Percentiles rank a stretch among this genome's conserved stretches.
Conservation (phyloP, 164 flowering plant species). For the Kingdonia uniflora region DNA sequence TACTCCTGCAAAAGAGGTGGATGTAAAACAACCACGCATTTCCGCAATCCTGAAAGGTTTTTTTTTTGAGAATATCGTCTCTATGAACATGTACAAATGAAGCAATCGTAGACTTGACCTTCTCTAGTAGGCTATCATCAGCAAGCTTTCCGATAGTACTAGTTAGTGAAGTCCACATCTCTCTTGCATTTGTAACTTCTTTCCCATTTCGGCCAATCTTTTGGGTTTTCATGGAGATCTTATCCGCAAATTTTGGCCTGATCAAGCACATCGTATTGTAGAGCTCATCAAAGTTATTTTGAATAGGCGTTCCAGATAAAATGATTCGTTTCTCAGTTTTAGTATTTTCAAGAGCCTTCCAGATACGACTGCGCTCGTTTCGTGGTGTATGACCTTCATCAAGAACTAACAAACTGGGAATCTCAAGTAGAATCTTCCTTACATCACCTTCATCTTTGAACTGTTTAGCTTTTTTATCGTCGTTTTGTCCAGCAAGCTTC, state of each 20-base stretch:
- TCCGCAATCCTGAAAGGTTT: slow-evolving; percentile 60
- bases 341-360: slow-evolving; percentile 30
- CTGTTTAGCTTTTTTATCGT: no score
- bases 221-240: slow-evolving; percentile 4
- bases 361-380: no score
- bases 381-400: no score
- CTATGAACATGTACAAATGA: slow-evolving; percentile 72
- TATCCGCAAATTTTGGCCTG: slow-evolving; percentile 37
- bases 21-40: slow-evolving; percentile 34
- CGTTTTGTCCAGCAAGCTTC: no score
- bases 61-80: slow-evolving; percentile 43
- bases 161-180: slow-evolving; percentile 27
- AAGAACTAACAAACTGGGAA: slow-evolving; percentile 57
- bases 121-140: slow-evolving; percentile 15
- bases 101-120: slow-evolving; percentile 27
- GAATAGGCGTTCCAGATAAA: slow-evolving; percentile 93
- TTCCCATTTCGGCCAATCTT: slow-evolving; percentile 2
- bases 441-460: slow-evolving; percentile 11
- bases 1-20: slow-evolving; percentile 36
- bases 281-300: slow-evolving; percentile 73
- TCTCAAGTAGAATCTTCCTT: slow-evolving; percentile 40
- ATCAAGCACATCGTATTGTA: slow-evolving; percentile 52
- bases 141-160: slow-evolving; percentile 21
- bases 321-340: slow-evolving; percentile 55
- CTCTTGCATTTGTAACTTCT: slow-evolving; percentile 15